Conservation (phyloP, 1,284 basidiomycete species). For the Cryptococcus sp. region DNA sequence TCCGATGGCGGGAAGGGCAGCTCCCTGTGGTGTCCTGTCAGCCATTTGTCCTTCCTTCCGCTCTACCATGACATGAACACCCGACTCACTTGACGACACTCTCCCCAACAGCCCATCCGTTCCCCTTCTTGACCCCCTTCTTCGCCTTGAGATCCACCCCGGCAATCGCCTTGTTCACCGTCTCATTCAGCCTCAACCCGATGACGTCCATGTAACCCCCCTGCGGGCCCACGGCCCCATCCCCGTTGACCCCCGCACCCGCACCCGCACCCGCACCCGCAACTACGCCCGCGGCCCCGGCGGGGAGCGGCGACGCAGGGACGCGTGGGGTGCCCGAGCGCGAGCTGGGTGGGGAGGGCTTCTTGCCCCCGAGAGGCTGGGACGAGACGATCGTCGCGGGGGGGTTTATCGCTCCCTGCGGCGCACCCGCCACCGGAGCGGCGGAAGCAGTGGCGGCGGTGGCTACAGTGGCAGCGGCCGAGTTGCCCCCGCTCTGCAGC, state of each 20-base stretch:
- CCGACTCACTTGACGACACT: conserved; percentile 45
- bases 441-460: background rate
- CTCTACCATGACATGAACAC: background rate
- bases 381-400: conserved; percentile 16
- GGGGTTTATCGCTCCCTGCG: background rate
- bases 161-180: conserved; percentile 47
- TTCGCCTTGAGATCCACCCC: conserved; percentile 48
- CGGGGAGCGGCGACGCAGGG: conserved; percentile 19
- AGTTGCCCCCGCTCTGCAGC: conserved; percentile 12
- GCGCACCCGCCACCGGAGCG: background rate
- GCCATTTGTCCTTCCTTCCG: background rate
- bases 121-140: conserved; percentile 46
- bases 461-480: no score
- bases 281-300: background rate
- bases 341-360: conserved; percentile 29
- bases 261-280: no score
- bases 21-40: conserved; percentile 29
- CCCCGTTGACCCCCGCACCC: background rate
- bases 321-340: conserved; percentile 29
- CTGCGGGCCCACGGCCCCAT: conserved; percentile 13
- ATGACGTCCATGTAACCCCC: conserved; percentile 49
- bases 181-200: conserved; percentile 47
- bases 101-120: conserved; percentile 46
- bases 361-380: conserved; percentile 20
- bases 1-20: conserved; percentile 43